Percentiles rank a stretch among this genome's conserved stretches.
Evolutionary conservation across 805 yeast species (phyloP).

Genomic region (Starmerella cellae): DNA sequence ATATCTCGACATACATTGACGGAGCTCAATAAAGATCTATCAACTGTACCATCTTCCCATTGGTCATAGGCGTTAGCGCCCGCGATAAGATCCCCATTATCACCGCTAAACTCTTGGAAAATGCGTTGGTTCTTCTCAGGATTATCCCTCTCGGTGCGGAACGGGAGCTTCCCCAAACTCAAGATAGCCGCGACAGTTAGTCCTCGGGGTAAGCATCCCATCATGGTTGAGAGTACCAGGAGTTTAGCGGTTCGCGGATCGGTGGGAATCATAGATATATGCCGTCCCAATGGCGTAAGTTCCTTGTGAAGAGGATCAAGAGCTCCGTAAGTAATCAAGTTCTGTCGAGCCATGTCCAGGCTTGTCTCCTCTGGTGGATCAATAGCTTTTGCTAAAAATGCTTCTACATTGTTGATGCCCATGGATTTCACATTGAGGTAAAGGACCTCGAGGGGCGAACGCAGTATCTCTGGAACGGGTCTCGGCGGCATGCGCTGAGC

Average conservation of each 20-base stretch:
- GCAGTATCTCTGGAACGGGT: conserved; percentile 79
- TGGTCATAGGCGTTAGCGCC: conserved; percentile 45
- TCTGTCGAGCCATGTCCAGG: conserved; percentile 38
- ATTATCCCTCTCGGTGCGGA: conserved; percentile 45
- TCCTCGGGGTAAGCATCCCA: conserved; percentile 67
- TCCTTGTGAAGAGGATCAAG: conserved; percentile 34
- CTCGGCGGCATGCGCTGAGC: conserved; percentile 45
- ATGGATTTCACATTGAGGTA: conserved; percentile 76
- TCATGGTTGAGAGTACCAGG: conserved; percentile 63
- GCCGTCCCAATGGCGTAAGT: conserved; percentile 67
- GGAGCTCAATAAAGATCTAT: not conserved
- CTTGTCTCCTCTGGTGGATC: conserved; percentile 60
- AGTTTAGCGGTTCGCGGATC: conserved; percentile 79
- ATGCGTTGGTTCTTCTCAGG: conserved; percentile 27
- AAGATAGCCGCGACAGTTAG: conserved; percentile 70
- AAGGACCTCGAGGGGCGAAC: conserved; percentile 71
- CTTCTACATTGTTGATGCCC: conserved; percentile 63
- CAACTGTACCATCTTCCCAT: conserved; percentile 28
- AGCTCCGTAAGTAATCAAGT: conserved; percentile 62
- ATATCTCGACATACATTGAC: conserved; percentile 51
- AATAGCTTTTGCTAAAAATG: conserved; percentile 58
- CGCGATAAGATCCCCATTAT: conserved; percentile 66
- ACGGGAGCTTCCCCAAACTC: conserved; percentile 56
- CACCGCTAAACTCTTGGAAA: conserved; percentile 26
- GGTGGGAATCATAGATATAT: conserved; percentile 65